Base-by-base conservation (phyloP, 1,284 basidiomycete species). In the Trichosporon sp. region DNA sequence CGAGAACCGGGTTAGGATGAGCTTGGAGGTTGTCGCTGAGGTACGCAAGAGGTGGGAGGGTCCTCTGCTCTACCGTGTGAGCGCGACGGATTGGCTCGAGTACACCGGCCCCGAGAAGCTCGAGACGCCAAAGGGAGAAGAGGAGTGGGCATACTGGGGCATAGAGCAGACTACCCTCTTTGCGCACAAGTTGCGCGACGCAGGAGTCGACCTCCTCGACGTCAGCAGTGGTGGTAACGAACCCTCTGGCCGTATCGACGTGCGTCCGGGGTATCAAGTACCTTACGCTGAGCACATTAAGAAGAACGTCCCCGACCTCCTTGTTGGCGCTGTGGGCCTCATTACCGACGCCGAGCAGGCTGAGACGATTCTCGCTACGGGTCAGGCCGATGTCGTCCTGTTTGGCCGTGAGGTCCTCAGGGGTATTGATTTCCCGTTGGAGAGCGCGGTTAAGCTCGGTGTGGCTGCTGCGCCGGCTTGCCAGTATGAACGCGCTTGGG, bases 11-110 rank as follows among this genome's bases (percentile, higher is more conserved):
- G 76, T 89, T 56, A 86, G 89, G 34, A 85, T 86, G 69, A 84
- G 88, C 1, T 81, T 90, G 37, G 85, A 86, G 58, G 68, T 91
- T 56, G 78, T 85, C 59, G 73, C 84, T 52, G 75, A 82, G 33
- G 78, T 85, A 40, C 85, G 89, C 13, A 79, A 81, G 34, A 83
- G 80, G 9, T 90, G 88, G 88, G 71, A 85, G 62, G 86, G 86
- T 65, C 89, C 90, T 2, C 82, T 94, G 6, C 90, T 91, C 76
- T 85, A 88, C 59, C 84, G 90, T 59, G 83, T 92, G 64, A 88
- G 86, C 68, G 90, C 88, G 9, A 84, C 84, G 3, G 90, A 93
- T 69, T 92, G 89, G 89, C 86, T 86, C n/a, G 86, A 88, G 64
- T 85, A 69, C 6, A 62, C 62, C 21, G 75, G 86, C 0, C 69